Evolutionary conservation across 345 rosid genomes (phyloP), one percentile per base, ranked within the genome.

Genomic region (Ailanthus altissimus): DNA sequence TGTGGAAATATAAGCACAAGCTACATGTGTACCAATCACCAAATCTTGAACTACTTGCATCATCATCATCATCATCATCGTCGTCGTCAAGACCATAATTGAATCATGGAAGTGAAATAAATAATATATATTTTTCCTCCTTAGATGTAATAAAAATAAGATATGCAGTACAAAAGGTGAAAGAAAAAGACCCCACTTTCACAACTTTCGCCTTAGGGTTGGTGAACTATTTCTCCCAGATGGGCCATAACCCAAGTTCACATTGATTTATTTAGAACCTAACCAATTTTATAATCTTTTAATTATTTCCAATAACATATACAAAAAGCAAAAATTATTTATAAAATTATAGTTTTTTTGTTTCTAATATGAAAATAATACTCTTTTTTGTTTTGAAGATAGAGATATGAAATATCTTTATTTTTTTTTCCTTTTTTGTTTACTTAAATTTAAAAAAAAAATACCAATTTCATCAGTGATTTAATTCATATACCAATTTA

Each of bases 211-310:
- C 68, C 50, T 38, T 43, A 28, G 75, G 61, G 78, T 77, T 78
- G 82, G 76, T 78, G 56, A 85, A 67, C 75, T 64, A 61, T 75
- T 71, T 66, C 72, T 13, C 32, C 42, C 8, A 51, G 14, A 59
- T 43, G 79, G 73, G 49, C 72, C 75, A 51, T 18, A 26, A 46
- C 78, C 70, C 26, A 25, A 46, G 11, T 72, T 42, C 28, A 43
- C n/a, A 45, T 61, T 28, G 10, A 57, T 54, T 47, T 14, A 38
- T 23, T 23, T 10, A 36, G 49, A 71, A 54, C n/a, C 74, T 38
- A 54, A 38, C 28, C 32, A 14, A 9, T 57, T 72, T 72, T 23
- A 50, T 28, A 23, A 36, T 53, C 42, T 50, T 16, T 8, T 49
- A 28, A 4, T 32, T 26, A 68, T 49, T 20, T 49, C 16, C 14